Evolutionary conservation across 192 early-diverging fungal species (phyloP).

Genomic region (Thamnidium elegans): DNA sequence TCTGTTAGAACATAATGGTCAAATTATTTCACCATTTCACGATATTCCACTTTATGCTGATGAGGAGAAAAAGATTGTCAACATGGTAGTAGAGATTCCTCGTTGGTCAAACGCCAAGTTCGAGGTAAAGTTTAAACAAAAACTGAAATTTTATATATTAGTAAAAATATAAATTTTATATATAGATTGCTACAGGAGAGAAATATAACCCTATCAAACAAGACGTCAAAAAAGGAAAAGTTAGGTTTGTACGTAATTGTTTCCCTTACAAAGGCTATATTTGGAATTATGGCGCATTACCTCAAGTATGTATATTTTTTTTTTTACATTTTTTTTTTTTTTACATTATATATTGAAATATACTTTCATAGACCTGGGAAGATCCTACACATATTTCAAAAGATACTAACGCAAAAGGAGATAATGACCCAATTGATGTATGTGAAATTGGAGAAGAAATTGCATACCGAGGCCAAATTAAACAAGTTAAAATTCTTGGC

Average conservation of each 20-base stretch:
- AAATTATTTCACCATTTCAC: conserved; percentile 92
- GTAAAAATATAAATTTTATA: too few species aligned
- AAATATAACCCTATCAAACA: conserved; percentile 98
- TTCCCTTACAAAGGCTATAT: conserved; percentile 99
- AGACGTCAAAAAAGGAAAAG: conserved; percentile 98
- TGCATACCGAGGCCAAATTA: conserved; percentile 89
- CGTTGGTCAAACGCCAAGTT: conserved; percentile 99
- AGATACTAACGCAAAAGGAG: conserved; percentile 93
- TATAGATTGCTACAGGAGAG: conserved; percentile 93
- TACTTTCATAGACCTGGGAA: conserved; percentile 83
- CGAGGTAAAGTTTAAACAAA: conserved; percentile 63
- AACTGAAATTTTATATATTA: neutral
- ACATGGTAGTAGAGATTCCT: conserved; percentile 99
- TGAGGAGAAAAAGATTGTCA: conserved; percentile 84
- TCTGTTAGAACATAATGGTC: conserved; percentile 69
- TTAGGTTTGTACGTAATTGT: conserved; percentile 96
- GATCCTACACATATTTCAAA: conserved; percentile 83
- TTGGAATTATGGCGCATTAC: conserved; percentile 99
- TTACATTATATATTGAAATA: neutral
- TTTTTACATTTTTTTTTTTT: too few species aligned
- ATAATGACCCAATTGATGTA: conserved; percentile 98
- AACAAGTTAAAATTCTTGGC: conserved; percentile 98
- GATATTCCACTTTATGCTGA: conserved; percentile 96
- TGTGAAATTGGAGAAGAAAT: conserved; percentile 97
- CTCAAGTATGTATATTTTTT: conserved; percentile 66